Evolutionary conservation across 352 stramenopile genomes (phyloP), one percentile per base, ranked within the genome.

Genomic region (Pilasporangium apinafurcum): DNA sequence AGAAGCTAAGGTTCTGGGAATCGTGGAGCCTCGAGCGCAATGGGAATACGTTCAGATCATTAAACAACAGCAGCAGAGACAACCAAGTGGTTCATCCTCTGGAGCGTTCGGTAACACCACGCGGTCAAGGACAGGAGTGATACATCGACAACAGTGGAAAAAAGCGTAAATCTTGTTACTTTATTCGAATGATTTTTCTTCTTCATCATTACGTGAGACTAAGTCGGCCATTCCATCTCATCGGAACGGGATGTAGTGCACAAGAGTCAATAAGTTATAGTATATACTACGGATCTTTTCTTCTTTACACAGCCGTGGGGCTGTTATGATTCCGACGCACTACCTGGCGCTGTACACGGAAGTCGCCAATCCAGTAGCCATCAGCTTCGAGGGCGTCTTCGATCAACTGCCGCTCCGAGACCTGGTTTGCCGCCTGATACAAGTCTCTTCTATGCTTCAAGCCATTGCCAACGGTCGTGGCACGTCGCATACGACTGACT

Each of bases 301-400:
- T 26, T 28, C 35, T 28, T 26, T 44, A 52, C 17, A 42, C 13
- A 4, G 16, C 30, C 14, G 35, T 24, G 7, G 30, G 51, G 13
- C 44, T 48, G 38, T 39, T 59, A 42, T 48, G 46, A 2, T 44
- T 48, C 8, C 61, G 69, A 26, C 56, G 40, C 29, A 75, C 53
- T 44, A 71, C 22, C 13, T 65, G 69, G 17, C 65, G 67, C 44
- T 71, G 62, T 6, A 73, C 46, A 35, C 69, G 65, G 37, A 83
- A 87, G 56, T 87, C 71, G 35, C 75, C 75, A 49, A 87, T 87
- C 67, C 69, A 87, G 53, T 87, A 87, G n/a, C 75, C 75, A 25
- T 87, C 71, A n/a, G 65, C 58, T 31, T 64, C 67, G 45, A 83
- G 53, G 16, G 72, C 72, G 37, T 72, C 62, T 49, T 82, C 64